Evolutionary conservation across 371 early-diverging fungal genomes (phyloP), one percentile per base, ranked within the genome.

Genomic region (Actinomortierella ambigua): DNA sequence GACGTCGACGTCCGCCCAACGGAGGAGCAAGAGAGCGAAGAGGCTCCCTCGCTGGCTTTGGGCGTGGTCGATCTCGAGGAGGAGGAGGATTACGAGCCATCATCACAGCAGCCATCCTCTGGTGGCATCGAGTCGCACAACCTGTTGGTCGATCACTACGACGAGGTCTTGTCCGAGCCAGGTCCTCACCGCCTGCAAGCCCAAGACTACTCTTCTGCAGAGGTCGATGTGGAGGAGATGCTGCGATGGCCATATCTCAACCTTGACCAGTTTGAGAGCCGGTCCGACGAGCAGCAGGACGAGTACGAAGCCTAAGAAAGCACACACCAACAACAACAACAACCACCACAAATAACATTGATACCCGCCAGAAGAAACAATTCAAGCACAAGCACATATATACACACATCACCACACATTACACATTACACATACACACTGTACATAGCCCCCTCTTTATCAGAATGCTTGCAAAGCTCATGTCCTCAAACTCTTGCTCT

Each of bases 211-310:
- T 28, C 51, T 29, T 41, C 65, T 0, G 70, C n/a, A n/a, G n/a
- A n/a, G n/a, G n/a, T n/a, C n/a, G n/a, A n/a, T n/a, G n/a, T 64
- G 41, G 65, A 69, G 23, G 65, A 69, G 55, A 69, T 69, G 70
- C 65, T 69, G 28, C 58, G 44, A n/a, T 69, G 70, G 70, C 70
- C 70, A 29, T 40, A 64, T 28, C 44, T 54, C 51, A 69, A 69
- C 55, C 52, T 18, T 13, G 42, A 46, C 39, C 47, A 57, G 55
- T 69, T 69, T 23, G 61, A 65, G 34, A 61, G 57, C 41, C 70
- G 70, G 7, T 58, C 64, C 18, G 70, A 69, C 50, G 70, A 65
- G 43, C 40, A 40, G 28, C 65, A 65, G 28, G 70, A 69, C 52
- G 61, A 69, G 27, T 69, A 55, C 17, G 70, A 69, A 34, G 34